A percentile compares a stretch with the other conserved stretches of the same genome.
Evolutionary conservation across 2,329 filamentous ascomycete species (phyloP).

Genomic region (Trichoderma koningiopsis): DNA sequence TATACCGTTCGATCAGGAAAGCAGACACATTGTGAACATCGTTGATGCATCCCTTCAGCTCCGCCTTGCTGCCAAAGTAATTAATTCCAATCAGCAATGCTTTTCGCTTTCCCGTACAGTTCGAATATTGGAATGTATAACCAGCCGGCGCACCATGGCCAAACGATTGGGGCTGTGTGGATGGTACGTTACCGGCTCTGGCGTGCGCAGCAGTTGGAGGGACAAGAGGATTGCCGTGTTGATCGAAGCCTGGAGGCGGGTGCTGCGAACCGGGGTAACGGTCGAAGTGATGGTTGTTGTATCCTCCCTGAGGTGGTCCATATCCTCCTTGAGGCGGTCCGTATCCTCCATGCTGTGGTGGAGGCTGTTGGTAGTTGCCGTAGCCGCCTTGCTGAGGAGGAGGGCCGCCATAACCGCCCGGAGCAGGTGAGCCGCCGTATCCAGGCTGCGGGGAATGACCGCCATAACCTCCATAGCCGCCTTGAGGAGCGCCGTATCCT

Average conservation of each 20-base stretch:
- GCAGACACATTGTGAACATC: conserved; percentile 75
- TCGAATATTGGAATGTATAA: conserved; percentile 76
- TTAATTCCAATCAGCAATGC: conserved; percentile 79
- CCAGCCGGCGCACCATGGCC: conserved; percentile 68
- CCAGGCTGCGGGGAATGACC: background rate
- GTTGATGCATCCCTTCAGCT: conserved; percentile 78
- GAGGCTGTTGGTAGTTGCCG: conserved; percentile 28
- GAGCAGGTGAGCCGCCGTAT: conserved; percentile 25
- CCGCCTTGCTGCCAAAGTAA: conserved; percentile 72
- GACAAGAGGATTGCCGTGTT: conserved; percentile 50
- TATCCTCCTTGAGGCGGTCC: conserved; percentile 14
- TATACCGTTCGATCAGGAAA: conserved; percentile 68
- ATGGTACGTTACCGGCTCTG: conserved; percentile 47
- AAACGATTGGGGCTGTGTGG: conserved; percentile 45
- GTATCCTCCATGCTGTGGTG: conserved; percentile 32
- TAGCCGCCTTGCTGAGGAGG: conserved; percentile 29
- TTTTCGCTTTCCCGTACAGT: conserved; percentile 72
- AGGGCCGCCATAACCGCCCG: conserved; percentile 30
- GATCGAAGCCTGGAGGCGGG: conserved; percentile 48
- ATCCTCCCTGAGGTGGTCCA: too few relatives aligned
- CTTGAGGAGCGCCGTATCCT: conserved; percentile 24
- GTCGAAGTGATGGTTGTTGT: conserved; percentile 17
- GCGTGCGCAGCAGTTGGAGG: conserved; percentile 33
- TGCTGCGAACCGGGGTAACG: conserved; percentile 38
- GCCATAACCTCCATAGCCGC: too few relatives aligned